phyloP scores from a whole-genome alignment of 306 rosid species.

The Pyrus communis region DNA sequence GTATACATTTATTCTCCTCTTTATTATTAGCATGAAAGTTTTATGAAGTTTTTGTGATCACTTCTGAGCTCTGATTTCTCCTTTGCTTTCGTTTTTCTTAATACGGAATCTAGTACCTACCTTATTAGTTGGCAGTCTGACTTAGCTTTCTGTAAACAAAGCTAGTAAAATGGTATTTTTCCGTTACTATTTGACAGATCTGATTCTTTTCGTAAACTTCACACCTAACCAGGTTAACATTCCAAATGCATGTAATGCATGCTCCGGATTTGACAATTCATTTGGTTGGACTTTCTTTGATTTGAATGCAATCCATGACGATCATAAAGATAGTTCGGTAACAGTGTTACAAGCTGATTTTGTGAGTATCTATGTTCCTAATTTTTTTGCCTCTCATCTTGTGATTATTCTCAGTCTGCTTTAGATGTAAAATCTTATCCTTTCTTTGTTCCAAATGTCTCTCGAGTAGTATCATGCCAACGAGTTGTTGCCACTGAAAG shows the following conservation, averaged over 20 bases:
- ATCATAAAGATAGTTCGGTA: constrained; percentile 25
- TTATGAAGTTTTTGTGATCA: not conserved
- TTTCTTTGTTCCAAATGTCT: not conserved
- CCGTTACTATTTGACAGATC: not conserved
- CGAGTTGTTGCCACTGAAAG: constrained; percentile 39
- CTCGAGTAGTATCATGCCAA: constrained; percentile 42
- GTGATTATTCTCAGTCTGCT: not conserved
- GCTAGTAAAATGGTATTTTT: not conserved
- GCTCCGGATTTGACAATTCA: constrained; percentile 33
- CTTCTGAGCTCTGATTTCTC: not conserved
- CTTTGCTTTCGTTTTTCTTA: not conserved
- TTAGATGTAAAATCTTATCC: not conserved
- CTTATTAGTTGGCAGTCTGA: not conserved
- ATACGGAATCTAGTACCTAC: not conserved
- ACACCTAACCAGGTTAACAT: constrained; percentile 37
- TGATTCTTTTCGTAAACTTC: constrained; percentile 3
- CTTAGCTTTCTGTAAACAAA: not conserved
- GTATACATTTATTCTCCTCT: not conserved
- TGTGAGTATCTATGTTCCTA: constrained; percentile 28
- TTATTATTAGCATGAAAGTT: not conserved
- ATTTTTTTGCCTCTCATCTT: not conserved
- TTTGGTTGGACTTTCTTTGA: constrained; percentile 55
- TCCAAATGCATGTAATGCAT: constrained; percentile 44
- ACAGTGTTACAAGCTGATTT: constrained; percentile 54
- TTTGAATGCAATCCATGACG: constrained; percentile 45